Evolutionary conservation across 768 basidiomycete genomes (phyloP).

Genomic region (Boletus coccyginus): DNA sequence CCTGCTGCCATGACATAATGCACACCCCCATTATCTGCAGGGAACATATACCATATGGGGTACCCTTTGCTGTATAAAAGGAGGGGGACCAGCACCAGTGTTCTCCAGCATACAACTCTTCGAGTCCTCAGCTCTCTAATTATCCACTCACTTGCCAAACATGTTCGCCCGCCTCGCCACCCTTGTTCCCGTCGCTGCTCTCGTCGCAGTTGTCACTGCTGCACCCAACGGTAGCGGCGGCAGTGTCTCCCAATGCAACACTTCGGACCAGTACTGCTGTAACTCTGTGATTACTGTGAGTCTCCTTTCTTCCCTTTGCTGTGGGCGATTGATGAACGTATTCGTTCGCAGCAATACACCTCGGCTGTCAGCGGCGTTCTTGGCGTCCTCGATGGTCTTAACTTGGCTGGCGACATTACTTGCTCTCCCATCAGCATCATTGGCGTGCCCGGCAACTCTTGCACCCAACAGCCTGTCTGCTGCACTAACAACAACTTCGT

Average conservation of each 20-base stretch:
- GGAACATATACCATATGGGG: neutral
- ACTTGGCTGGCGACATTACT: neutral
- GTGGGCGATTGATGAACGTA: neutral
- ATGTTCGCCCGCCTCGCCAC: slow-evolving; percentile 10
- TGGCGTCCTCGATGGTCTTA: neutral
- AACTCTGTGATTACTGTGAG: too few relatives aligned
- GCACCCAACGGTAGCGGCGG: neutral
- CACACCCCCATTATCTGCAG: too few relatives aligned
- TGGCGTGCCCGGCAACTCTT: rapidly evolving
- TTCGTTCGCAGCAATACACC: neutral
- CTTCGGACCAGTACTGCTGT: too few relatives aligned
- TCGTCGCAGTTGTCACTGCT: neutral
- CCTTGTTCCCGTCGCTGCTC: slow-evolving; percentile 11
- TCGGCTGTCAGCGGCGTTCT: neutral
- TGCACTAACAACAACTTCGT: neutral
- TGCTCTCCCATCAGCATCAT: neutral
- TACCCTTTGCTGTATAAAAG: neutral
- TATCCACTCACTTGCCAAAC: neutral
- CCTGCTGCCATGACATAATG: neutral
- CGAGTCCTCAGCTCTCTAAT: neutral
- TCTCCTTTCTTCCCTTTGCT: neutral
- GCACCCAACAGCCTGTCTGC: neutral
- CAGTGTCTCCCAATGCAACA: too few relatives aligned
- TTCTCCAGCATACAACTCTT: neutral
- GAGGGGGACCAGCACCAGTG: neutral